Conservation (phyloP, 371 early-diverging fungal genomes). For the Parasitella parasitica region DNA sequence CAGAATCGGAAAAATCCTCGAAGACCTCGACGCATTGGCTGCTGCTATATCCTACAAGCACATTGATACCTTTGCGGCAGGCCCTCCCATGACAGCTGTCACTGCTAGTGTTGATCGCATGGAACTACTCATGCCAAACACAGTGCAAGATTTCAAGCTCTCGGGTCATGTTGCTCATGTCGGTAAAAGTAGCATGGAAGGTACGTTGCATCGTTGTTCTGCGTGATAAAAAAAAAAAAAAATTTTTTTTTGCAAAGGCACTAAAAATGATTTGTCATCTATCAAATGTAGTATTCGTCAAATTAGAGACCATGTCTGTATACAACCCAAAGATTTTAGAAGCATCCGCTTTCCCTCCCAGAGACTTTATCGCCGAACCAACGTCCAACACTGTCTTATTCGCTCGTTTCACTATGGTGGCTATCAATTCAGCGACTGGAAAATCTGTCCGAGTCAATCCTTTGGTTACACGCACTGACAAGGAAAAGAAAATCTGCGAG, state of each 20-base stretch:
- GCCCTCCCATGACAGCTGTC: conserved; percentile 70
- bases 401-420: conserved; percentile 93
- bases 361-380: conserved; percentile 18
- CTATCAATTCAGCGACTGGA: conserved; percentile 71
- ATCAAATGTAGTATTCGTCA: conserved; percentile 56
- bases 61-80: conserved; percentile 52
- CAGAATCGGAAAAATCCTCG: conserved; percentile 63
- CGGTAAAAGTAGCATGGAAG: conserved; percentile 85
- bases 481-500: conserved; percentile 72
- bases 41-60: conserved; percentile 80
- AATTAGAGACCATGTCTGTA: conserved; percentile 56
- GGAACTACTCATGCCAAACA: conserved; percentile 65
- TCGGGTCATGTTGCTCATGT: conserved; percentile 79
- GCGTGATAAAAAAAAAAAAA: not conserved
- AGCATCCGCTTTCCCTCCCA: conserved; percentile 2
- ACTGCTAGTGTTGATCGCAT: conserved; percentile 89
- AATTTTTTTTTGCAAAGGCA: not conserved
- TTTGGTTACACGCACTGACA: conserved; percentile 67
- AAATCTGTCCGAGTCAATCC: conserved; percentile 78
- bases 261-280: not conserved
- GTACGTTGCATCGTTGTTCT: conserved; percentile 8
- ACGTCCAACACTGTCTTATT: conserved; percentile 61
- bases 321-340: conserved; percentile 12
- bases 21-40: conserved; percentile 83
- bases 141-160: conserved; percentile 69